Percentiles rank a stretch among this genome's conserved stretches.
phyloP scores from a whole-genome alignment of 2,329 filamentous ascomycete genomes.

The Arthrobotrys musiformis region DNA sequence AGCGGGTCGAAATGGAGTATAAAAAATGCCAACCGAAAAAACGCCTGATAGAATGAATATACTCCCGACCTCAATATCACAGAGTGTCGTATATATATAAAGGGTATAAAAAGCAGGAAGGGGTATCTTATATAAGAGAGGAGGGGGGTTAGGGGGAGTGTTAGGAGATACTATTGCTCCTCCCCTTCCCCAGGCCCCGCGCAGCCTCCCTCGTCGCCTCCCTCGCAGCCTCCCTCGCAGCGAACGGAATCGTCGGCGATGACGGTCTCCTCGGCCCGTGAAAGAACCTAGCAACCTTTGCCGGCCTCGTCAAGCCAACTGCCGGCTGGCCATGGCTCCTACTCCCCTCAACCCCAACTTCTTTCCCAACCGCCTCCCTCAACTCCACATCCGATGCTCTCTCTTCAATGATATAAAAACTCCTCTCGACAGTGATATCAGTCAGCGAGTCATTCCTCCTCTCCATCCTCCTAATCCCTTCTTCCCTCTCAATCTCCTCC shows the following conservation, averaged over 20 bases:
- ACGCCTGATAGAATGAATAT: too few relatives aligned
- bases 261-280: conserved; percentile 30
- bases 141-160: too few relatives aligned
- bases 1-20: too few relatives aligned
- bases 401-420: conserved; percentile 44
- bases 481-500: not conserved
- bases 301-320: conserved; percentile 24
- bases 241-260: conserved; percentile 24
- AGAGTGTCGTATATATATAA: too few relatives aligned
- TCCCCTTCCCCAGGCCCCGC: too few relatives aligned
- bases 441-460: conserved; percentile 27
- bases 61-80: too few relatives aligned
- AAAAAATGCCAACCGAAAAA: too few relatives aligned
- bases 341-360: not conserved
- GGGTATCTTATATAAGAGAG: too few relatives aligned
- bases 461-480: not conserved
- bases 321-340: conserved; percentile 13
- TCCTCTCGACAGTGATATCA: conserved; percentile 50
- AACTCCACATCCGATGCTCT: conserved; percentile 36
- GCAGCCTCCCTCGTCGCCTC: not conserved
- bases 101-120: too few relatives aligned
- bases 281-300: conserved; percentile 25
- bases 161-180: not conserved
- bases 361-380: not conserved
- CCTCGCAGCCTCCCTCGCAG: conserved; percentile 8